Base-by-base conservation (phyloP, 169 alveolate species). In the Plasmodium cynomolgi region DNA sequence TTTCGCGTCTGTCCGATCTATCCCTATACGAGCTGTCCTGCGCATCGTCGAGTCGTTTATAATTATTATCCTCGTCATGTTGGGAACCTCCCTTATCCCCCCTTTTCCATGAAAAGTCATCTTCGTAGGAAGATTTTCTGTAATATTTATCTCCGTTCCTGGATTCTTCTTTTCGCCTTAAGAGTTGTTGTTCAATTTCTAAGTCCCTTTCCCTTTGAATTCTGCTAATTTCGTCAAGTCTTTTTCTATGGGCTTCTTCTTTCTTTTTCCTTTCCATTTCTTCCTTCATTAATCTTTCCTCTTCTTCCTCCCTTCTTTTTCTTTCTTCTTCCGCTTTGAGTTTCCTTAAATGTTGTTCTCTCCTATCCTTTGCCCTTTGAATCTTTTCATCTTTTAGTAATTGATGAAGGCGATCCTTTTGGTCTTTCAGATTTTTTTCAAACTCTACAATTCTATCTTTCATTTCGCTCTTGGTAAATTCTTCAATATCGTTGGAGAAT, bases 291-390 rank as follows among this genome's bases (percentile, higher is more conserved):
- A 95, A 91, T 50, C 97, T 96, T 56, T 95, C 97, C 83, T 96
- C 98, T 62, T 97, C 97, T 72, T 95, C 97, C 80, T 96, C 98
- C 34, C 95, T 93, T 73, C 97, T 79, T 71, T 95, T 84, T 50
- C 96, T 97, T 86, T 97, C 98, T 84, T 97, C 97, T 58, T 95
- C 97, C 6, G 86, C 96, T 81, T 88, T 79, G 75, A 91, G 84
- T 91, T 94, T 92, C 50, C 96, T 95, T 9, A 94, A 62, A 83
- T 96, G 97, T 71, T 92, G 95, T 34, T 90, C 93, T 17, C 97
- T 91, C 82, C 98, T 95, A 20, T 96, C 96, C 58, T 93, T 94
- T 3, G 98, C 98, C 71, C 98, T 84, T 37, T 95, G 96, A 9
- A 97, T 96, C 93, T 97, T 97, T 62, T 96, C 97, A 3, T 84